A percentile compares a stretch with the other conserved stretches of the same genome.
Evolutionary conservation across 345 rosid genomes (phyloP).

Genomic region (Salix arbutifolia): DNA sequence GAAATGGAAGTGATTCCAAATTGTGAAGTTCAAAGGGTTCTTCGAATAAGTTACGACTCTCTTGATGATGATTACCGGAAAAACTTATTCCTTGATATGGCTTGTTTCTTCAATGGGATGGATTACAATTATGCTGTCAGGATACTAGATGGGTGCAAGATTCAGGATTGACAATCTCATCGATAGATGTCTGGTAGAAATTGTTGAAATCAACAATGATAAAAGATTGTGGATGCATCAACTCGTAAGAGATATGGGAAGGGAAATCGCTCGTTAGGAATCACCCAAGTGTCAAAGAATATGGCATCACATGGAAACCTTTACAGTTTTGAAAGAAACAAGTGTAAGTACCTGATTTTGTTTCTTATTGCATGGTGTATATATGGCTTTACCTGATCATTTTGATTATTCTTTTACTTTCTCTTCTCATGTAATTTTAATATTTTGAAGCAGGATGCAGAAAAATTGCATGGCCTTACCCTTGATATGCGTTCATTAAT

Average conservation of each 20-base stretch:
- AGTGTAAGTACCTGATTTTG: no score
- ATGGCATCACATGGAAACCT: neutral
- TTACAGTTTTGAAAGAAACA: neutral
- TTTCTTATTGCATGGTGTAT: no score
- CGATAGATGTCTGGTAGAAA: neutral
- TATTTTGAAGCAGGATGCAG: neutral
- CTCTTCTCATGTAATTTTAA: neutral
- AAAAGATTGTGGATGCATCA: neutral
- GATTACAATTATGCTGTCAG: neutral
- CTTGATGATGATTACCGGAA: neutral
- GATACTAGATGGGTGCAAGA: neutral
- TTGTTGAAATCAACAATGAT: neutral
- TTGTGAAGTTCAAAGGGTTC: neutral
- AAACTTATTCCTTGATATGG: neutral
- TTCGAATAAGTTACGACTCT: neutral
- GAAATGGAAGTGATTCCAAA: neutral
- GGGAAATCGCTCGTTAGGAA: neutral
- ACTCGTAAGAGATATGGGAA: neutral
- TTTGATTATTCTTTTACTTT: no score
- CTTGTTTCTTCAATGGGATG: neutral
- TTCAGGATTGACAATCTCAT: neutral
- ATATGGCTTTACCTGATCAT: no score
- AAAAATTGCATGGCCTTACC: neutral
- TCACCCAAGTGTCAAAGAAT: neutral
- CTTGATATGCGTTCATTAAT: no score